Evolutionary conservation across 2,329 filamentous ascomycete species (phyloP).

Genomic region (Colletotrichum simmondsii): DNA sequence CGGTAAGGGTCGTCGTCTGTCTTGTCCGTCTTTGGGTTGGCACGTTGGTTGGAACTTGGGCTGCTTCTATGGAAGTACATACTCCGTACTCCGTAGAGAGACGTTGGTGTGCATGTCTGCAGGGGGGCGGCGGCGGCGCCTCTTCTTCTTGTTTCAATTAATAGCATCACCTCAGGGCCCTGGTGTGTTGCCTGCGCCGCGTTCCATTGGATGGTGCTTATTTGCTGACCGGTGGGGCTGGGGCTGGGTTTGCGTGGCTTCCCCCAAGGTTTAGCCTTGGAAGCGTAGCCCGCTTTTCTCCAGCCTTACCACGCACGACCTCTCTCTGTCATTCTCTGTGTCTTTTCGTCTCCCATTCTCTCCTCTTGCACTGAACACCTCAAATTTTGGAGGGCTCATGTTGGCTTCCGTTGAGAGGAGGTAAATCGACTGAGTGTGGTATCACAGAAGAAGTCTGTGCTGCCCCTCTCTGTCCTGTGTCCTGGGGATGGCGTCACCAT

Average conservation of each 20-base stretch:
- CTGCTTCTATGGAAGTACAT: no score
- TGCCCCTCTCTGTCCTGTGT: neutral
- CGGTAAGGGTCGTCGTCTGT: neutral
- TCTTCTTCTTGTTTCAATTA: constrained; percentile 26
- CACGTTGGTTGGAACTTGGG: no score
- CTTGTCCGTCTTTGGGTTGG: neutral
- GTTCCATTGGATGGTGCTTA: constrained; percentile 21
- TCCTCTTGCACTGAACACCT: neutral
- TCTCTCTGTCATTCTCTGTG: neutral
- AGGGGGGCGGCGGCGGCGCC: constrained; percentile 10
- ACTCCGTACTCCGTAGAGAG: no score
- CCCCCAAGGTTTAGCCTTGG: neutral
- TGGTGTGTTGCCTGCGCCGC: constrained; percentile 1
- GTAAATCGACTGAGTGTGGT: no score
- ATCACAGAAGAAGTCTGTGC: no score
- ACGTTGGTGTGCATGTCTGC: neutral
- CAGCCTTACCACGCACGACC: constrained; percentile 24
- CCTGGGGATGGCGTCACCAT: neutral
- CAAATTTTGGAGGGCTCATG: neutral
- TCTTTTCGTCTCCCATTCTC: neutral
- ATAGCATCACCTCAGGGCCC: constrained; percentile 2
- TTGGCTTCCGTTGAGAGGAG: no score
- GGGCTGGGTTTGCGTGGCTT: neutral
- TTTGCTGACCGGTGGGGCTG: constrained; percentile 24
- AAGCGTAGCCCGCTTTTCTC: constrained; percentile 2